These are phyloP conservation scores for Penicillium sp. DNA, from an alignment of 2,329 filamentous ascomycete genomes.

Conservation along the genomic window DNA sequence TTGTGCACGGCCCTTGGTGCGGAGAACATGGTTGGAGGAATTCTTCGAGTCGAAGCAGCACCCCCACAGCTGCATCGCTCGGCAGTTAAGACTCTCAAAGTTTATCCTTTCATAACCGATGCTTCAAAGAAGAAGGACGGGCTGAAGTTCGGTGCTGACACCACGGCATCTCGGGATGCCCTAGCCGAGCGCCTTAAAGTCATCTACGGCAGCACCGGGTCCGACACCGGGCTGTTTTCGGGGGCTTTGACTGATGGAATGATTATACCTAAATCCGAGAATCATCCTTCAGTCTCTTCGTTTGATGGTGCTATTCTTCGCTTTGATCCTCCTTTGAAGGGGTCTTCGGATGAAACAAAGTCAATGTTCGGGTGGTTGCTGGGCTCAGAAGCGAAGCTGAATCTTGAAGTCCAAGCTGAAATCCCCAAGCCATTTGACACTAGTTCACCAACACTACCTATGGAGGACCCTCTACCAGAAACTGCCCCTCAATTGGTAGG, in stretches of 20 bases:
- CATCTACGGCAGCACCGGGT: constrained; percentile 63
- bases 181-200: constrained; percentile 67
- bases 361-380: constrained; percentile 64
- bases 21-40: constrained; percentile 74
- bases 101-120: constrained; percentile 73
- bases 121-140: constrained; percentile 60
- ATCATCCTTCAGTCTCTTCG: constrained; percentile 54
- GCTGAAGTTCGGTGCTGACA: constrained; percentile 84
- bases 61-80: constrained; percentile 68
- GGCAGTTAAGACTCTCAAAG: constrained; percentile 66
- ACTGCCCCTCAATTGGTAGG: constrained; percentile 69
- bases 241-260: constrained; percentile 90
- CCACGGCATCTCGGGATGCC: constrained; percentile 78
- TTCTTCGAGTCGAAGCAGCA: constrained; percentile 84
- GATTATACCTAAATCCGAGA: constrained; percentile 64
- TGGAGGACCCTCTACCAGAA: constrained; percentile 57
- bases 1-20: constrained; percentile 73
- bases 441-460: constrained; percentile 41
- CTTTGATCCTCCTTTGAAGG: constrained; percentile 63
- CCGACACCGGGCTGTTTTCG: constrained; percentile 65
- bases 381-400: constrained; percentile 70
- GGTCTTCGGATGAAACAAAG: constrained; percentile 33
- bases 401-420: constrained; percentile 73
- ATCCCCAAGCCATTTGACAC: constrained; percentile 63
- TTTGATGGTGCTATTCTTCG: constrained; percentile 85